phyloP scores from a whole-genome alignment of 2,329 filamentous ascomycete genomes.

The Penicillium sp. region DNA sequence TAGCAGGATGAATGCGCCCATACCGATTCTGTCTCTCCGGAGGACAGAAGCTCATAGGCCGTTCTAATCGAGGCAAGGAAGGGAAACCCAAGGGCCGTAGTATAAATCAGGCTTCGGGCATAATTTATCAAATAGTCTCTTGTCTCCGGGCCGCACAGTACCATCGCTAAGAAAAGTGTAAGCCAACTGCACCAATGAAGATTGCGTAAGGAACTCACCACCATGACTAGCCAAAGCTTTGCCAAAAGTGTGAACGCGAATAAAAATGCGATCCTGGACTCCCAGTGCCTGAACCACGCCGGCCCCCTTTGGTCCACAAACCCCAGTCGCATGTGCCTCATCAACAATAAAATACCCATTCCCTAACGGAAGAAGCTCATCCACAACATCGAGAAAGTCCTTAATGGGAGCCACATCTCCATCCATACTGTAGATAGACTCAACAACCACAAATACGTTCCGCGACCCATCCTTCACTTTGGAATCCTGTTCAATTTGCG shows the following conservation, averaged over 20 bases:
- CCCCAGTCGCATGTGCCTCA: slow-evolving; percentile 56
- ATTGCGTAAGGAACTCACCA: slow-evolving; percentile 50
- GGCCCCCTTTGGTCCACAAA: slow-evolving; percentile 50
- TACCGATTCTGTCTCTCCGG: slow-evolving; percentile 51
- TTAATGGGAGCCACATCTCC: slow-evolving; percentile 68
- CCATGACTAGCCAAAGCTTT: slow-evolving; percentile 64
- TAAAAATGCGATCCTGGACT: slow-evolving; percentile 52
- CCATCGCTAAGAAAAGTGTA: slow-evolving; percentile 47
- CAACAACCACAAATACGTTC: slow-evolving; percentile 68
- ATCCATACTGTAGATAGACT: slow-evolving; percentile 80
- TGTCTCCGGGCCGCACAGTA: slow-evolving; percentile 62
- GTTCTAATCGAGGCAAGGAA: slow-evolving; percentile 60
- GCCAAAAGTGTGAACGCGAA: slow-evolving; percentile 54
- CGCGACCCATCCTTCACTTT: slow-evolving; percentile 37
- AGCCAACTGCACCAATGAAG: not conserved
- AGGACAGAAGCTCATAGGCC: slow-evolving; percentile 58
- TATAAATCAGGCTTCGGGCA: slow-evolving; percentile 73
- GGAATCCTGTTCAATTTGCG: slow-evolving; percentile 32
- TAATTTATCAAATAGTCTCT: slow-evolving; percentile 72
- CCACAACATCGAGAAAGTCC: slow-evolving; percentile 60
- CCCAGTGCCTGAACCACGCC: slow-evolving; percentile 54
- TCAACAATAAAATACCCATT: slow-evolving; percentile 61
- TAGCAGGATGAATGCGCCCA: slow-evolving; percentile 2
- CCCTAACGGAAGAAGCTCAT: slow-evolving; percentile 54
- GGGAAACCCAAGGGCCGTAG: slow-evolving; percentile 66